Base-by-base conservation (phyloP, 139 green algal genomes). In the Micractinium sp. region DNA sequence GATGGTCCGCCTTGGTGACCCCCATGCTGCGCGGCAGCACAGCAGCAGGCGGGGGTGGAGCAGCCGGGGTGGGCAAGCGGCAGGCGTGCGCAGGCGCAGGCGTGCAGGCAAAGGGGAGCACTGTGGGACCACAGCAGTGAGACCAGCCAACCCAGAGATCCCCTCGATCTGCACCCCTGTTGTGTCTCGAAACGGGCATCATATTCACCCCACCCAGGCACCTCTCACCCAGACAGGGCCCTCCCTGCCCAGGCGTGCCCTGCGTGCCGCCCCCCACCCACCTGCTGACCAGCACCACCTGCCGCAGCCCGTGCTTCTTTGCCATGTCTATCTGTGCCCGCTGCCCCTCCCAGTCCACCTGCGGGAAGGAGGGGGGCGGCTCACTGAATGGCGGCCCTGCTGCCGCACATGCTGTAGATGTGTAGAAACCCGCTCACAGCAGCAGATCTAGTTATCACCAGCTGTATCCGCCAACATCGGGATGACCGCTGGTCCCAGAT, bases 291-390 rank as follows among this genome's bases (percentile, higher is more conserved):
- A 93, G 63, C 36, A 95, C 92, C 35, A 95, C 85, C 67, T 95
- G 90, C 85, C 88, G 85, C 77, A 94, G 36, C n/a, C 36, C 60
- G n/a, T 77, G 41, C 74, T 82, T 60, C 67, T 25, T 61, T 1
- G 76, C 92, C 47, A 91, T 87, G 71, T 95, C 92, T 79, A 95
- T 95, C 74, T 95, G 92, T 29, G 38, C 18, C 27, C 80, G 80
- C 80, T 85, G 80, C 15, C 80, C 80, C 16, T 71, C 39, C 80
- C 80, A 84, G 53, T 85, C 80, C 80, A 85, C 80, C 80, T 85
- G 80, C 47, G 38, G 41, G 27, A 19, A 29, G 38, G 79, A 47
- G 47, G 29, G 19, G 29, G 41, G 0, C 22, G 27, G 41, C 47
- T 22, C 14, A 56, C 47, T 9, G 9, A 5, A 56, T 9, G 9